Conservation (phyloP, 2,329 filamentous ascomycete species). For the Fusarium pininemorale region DNA sequence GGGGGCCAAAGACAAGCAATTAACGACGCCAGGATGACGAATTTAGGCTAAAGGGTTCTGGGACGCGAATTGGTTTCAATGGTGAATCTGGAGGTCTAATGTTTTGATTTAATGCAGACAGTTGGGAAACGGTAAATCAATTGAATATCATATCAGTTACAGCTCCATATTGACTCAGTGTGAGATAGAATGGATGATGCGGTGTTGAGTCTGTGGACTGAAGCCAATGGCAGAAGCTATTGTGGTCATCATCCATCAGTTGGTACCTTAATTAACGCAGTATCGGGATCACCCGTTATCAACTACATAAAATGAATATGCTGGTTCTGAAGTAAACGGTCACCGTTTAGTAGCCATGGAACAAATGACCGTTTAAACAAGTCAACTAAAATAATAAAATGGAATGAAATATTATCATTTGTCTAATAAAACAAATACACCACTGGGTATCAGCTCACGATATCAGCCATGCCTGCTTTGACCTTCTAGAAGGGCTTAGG, state of each 20-base stretch:
- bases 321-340: constrained; percentile 6
- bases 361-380: constrained; percentile 27
- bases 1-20: constrained; percentile 3
- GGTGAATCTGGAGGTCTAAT: neutral
- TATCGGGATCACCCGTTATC: neutral
- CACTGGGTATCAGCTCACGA: constrained; percentile 16
- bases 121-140: constrained; percentile 1
- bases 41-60: constrained; percentile 14
- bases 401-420: constrained; percentile 22
- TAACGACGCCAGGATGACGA: neutral
- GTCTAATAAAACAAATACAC: constrained; percentile 28
- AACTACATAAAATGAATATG: neutral
- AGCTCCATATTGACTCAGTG: neutral
- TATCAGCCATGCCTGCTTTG: constrained; percentile 26
- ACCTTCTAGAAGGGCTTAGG: constrained; percentile 39
- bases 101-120: neutral
- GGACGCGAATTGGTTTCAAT: constrained; percentile 2
- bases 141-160: neutral
- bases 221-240: neutral
- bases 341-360: constrained; percentile 30
- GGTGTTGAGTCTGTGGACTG: neutral
- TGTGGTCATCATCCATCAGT: neutral
- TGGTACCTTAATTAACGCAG: neutral
- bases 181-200: neutral
- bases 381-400: constrained; percentile 25